These are phyloP conservation scores for Scenedesmus sp. DNA, from an alignment of 163 green algal genomes.

Conservation along the genomic window DNA sequence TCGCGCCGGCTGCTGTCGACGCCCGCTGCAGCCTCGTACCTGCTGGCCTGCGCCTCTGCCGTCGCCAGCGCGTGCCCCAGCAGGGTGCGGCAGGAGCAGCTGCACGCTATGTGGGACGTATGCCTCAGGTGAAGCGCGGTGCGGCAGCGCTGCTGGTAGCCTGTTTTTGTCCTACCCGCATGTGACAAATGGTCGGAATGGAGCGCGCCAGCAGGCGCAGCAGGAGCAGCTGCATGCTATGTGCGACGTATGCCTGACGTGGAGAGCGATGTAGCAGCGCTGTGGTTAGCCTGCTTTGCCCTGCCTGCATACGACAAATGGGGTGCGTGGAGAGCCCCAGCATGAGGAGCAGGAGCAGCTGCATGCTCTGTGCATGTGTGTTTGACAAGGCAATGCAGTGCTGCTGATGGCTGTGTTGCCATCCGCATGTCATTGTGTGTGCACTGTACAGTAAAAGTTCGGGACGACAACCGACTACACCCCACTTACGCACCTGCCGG, in stretches of 20 bases:
- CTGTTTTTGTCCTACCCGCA: not conserved
- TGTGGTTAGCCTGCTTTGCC: no score
- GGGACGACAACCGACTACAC: no score
- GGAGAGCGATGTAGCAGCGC: no score
- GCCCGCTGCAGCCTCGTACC: conserved; percentile 50
- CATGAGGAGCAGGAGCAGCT: not conserved
- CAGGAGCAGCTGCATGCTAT: not conserved
- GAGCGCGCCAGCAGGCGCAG: not conserved
- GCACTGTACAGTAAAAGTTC: no score
- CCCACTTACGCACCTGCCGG: no score
- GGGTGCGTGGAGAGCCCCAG: no score
- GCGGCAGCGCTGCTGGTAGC: conserved; percentile 41
- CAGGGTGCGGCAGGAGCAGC: conserved; percentile 65
- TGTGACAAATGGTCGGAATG: not conserved
- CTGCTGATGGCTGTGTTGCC: no score
- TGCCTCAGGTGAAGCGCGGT: conserved; percentile 54
- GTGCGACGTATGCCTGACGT: conserved; percentile 52
- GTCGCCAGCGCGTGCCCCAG: conserved; percentile 71
- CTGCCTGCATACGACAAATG: not conserved
- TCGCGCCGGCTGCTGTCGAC: conserved; percentile 45
- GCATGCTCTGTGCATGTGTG: not conserved
- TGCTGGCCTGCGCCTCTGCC: conserved; percentile 66
- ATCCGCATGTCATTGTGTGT: no score
- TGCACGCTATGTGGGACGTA: conserved; percentile 77
- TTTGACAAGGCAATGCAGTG: no score